Percentiles rank a stretch among this genome's conserved stretches.
Conservation (phyloP, 441 rosid species). For the Adansonia rubrostipa region DNA sequence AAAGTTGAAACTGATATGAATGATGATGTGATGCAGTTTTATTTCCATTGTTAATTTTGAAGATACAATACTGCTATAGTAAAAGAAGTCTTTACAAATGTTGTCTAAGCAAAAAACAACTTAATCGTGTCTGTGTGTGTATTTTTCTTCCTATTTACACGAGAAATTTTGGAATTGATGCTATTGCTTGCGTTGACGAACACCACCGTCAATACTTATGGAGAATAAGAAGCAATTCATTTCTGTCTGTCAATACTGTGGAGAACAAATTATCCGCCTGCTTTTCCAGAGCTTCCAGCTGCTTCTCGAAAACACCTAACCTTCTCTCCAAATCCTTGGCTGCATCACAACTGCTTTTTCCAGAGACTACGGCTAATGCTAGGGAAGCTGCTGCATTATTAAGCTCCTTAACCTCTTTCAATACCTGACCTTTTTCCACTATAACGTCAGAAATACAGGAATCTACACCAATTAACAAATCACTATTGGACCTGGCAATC, state of each 20-base stretch:
- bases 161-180: background rate
- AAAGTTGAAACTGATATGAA: slow-evolving; percentile 5
- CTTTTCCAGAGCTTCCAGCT: slow-evolving; percentile 42
- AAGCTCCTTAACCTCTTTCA: slow-evolving; percentile 24
- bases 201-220: slow-evolving; percentile 12
- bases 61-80: background rate
- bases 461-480: slow-evolving; percentile 40
- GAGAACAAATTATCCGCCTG: slow-evolving; percentile 55
- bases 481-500: slow-evolving; percentile 24
- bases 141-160: background rate
- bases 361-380: slow-evolving; percentile 38
- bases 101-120: background rate
- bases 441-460: slow-evolving; percentile 30
- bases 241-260: slow-evolving; percentile 51
- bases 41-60: background rate
- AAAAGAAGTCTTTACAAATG: background rate
- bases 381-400: slow-evolving; percentile 46
- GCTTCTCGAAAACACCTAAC: slow-evolving; percentile 44
- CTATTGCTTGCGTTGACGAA: slow-evolving; percentile 34
- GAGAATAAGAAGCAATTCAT: slow-evolving; percentile 41
- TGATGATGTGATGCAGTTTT: background rate
- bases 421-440: slow-evolving; percentile 30
- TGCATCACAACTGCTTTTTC: slow-evolving; percentile 25
- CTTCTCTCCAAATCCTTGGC: slow-evolving; percentile 49
- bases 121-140: background rate